Evolutionary conservation across 768 basidiomycete species (phyloP).

Genomic region (Fibroporia radiculosa): DNA sequence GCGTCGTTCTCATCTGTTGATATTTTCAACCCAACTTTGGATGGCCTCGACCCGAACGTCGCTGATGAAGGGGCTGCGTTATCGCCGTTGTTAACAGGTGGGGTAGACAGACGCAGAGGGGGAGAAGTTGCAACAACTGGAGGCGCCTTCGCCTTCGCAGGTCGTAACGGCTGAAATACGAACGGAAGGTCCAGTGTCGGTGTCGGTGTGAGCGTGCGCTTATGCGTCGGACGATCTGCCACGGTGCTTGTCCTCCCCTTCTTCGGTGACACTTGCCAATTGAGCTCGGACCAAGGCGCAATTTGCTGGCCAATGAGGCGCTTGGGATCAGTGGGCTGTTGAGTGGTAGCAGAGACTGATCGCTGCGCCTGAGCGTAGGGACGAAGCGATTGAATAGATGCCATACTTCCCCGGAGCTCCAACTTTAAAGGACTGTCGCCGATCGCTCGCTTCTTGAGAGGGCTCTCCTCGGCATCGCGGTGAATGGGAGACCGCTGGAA

Average conservation of each 20-base stretch:
- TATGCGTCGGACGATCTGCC: constrained; percentile 32
- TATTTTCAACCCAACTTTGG: constrained; percentile 19
- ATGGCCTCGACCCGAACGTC: constrained; percentile 31
- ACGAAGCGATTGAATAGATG: constrained; percentile 41
- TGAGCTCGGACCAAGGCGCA: constrained; percentile 51
- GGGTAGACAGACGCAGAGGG: constrained; percentile 21
- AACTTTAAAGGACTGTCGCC: constrained; percentile 12
- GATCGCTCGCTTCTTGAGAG: constrained; percentile 21
- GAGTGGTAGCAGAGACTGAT: constrained; percentile 6
- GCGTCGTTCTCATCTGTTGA: constrained; percentile 13
- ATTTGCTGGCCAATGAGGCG: constrained; percentile 43
- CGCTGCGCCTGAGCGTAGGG: constrained; percentile 36
- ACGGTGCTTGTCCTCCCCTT: constrained; percentile 22
- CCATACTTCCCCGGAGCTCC: constrained; percentile 24
- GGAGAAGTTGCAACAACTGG: constrained; percentile 15
- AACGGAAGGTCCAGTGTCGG: constrained; percentile 51
- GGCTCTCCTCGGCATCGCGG: constrained; percentile 23
- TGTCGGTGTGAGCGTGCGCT: constrained; percentile 48
- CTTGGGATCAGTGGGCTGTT: constrained; percentile 5
- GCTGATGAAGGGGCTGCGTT: constrained; percentile 32
- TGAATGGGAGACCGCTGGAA: constrained; percentile 15
- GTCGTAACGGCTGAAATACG: constrained; percentile 52
- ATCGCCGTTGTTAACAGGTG: constrained; percentile 16
- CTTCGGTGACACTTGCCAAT: constrained; percentile 31
- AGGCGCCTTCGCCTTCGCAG: constrained; percentile 29